These are phyloP conservation scores for Trichocomaceae sp. DNA, from an alignment of 2,329 filamentous ascomycete species.

Conservation along the genomic window DNA sequence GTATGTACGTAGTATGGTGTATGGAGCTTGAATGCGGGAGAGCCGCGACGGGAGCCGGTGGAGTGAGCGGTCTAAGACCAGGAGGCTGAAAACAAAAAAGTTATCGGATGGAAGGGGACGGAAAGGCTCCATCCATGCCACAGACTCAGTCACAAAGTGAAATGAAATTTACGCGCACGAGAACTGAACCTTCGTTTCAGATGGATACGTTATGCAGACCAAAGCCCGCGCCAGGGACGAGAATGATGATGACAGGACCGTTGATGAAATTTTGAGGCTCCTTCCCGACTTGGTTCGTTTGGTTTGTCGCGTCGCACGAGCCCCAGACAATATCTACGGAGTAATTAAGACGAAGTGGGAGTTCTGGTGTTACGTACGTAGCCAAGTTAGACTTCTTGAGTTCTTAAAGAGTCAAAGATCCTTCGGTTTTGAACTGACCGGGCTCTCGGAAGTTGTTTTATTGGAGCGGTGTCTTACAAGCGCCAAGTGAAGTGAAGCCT, in stretches of 20 bases:
- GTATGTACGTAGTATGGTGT: not conserved
- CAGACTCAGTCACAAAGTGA: not conserved
- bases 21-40: conserved; percentile 2
- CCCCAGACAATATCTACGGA: too few species aligned
- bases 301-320: too few species aligned
- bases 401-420: too few species aligned
- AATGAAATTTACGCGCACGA: not conserved
- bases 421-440: not conserved
- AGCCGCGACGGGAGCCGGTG: conserved; percentile 7
- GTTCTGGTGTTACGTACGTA: too few species aligned
- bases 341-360: too few species aligned
- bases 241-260: conserved; percentile 5
- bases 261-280: conserved; percentile 15
- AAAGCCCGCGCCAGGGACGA: not conserved
- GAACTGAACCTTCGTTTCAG: not conserved
- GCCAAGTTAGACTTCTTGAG: too few species aligned
- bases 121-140: too few species aligned
- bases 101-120: conserved; percentile 6
- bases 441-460: not conserved
- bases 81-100: conserved; percentile 10
- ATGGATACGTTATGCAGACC: not conserved
- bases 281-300: not conserved
- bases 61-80: conserved; percentile 3
- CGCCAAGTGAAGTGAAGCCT: not conserved
- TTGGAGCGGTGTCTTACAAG: not conserved